Base-by-base conservation (phyloP, 352 stramenopile genomes). In the Globisporangium mamillatum region DNA sequence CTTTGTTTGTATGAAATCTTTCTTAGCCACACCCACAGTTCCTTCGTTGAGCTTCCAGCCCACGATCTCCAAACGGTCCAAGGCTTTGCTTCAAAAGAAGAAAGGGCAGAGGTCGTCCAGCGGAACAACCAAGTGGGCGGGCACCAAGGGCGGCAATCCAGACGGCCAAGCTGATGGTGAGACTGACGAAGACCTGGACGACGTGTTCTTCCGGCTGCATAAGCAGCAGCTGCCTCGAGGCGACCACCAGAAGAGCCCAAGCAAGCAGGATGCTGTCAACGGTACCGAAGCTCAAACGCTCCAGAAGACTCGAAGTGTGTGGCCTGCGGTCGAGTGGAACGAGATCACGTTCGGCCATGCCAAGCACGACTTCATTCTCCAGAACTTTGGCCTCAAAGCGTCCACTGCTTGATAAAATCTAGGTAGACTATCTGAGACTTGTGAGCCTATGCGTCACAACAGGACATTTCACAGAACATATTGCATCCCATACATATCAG, bases 351-450 rank as follows among this genome's bases (percentile, higher is more conserved):
- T 75, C 58, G 46, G 82, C 44, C 48, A 56, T 38, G 5, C 46
- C 2, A 82, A 55, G 32, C 74, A 71, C 41, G 52, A 62, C 27
- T 90, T 88, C 64, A 86, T 90, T 48, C 68, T 89, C 32, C 58
- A 81, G 6, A 75, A 71, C 58, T 86, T 89, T 52, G 75, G 77
- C 38, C 62, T 74, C 16, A 69, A 74, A 34, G 72, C 69, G 75
- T 34, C 29, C 63, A 44, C 8, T 12, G 32, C 34, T 10, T 60
- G 2, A 67, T 10, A 6, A 29, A 10, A 16, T 18, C 32, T n/a
- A 16, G 14, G 22, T 59, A 24, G 34, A 18, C 6, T 12, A 2
- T 8, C 54, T 34, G 6, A 3, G 14, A 4, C 16, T 41, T 20
- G 5, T 29, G 4, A 60, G 4, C 4, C 18, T 25, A 9, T 7